These are phyloP conservation scores for Leccinum disarticulatum DNA, from an alignment of 768 basidiomycete species.

Conservation along the genomic window DNA sequence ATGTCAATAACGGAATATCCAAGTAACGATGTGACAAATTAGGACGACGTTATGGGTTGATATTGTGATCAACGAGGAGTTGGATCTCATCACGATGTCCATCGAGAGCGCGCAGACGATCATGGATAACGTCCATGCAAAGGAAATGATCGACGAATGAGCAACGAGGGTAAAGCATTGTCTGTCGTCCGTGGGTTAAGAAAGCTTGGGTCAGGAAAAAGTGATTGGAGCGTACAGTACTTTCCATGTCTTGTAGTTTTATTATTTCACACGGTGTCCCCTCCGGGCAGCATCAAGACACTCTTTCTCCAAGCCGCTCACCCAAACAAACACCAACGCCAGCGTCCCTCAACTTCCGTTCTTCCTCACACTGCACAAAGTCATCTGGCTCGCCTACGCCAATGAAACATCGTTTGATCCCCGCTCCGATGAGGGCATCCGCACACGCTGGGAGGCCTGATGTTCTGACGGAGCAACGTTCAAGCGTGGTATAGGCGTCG, in stretches of 20 bases:
- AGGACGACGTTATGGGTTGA: slow-evolving; percentile 38
- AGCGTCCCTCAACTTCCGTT: slow-evolving; percentile 62
- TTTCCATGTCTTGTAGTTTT: neutral
- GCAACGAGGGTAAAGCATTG: slow-evolving; percentile 18
- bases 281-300: slow-evolving; percentile 80
- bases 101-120: slow-evolving; percentile 20
- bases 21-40: neutral
- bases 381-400: slow-evolving; percentile 91
- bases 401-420: slow-evolving; percentile 75
- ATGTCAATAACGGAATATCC: neutral
- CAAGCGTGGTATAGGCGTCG: slow-evolving; percentile 93
- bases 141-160: slow-evolving; percentile 22
- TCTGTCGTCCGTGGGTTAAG: slow-evolving; percentile 7
- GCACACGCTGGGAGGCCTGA: slow-evolving; percentile 87
- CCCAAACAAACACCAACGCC: slow-evolving; percentile 75
- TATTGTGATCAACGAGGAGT: slow-evolving; percentile 23
- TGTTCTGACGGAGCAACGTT: slow-evolving; percentile 89
- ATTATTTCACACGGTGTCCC: slow-evolving; percentile 35
- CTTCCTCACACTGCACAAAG: slow-evolving; percentile 93
- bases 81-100: slow-evolving; percentile 21
- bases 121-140: slow-evolving; percentile 17
- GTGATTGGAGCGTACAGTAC: slow-evolving; percentile 4
- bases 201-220: neutral
- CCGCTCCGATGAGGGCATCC: slow-evolving; percentile 72
- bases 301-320: slow-evolving; percentile 70